phyloP scores from a whole-genome alignment of 1,284 basidiomycete species.

The Cryptococcus maquisensis region DNA sequence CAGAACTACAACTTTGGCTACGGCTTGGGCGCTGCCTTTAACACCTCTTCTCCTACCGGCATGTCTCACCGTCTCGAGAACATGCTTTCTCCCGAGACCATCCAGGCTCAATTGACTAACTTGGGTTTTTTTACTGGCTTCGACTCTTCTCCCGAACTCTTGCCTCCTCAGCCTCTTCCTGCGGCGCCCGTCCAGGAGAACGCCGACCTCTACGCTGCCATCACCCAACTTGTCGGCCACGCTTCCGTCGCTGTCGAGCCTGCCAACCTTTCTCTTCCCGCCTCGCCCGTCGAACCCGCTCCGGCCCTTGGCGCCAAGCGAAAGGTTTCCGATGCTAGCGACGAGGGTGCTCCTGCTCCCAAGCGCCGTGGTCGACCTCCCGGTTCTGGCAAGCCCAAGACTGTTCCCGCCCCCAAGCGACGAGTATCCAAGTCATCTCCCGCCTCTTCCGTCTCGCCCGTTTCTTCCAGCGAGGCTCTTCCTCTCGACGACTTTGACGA shows the following conservation, averaged over 20 bases:
- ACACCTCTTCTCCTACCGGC: slow-evolving; percentile 15
- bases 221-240: slow-evolving; percentile 18
- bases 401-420: slow-evolving; percentile 21
- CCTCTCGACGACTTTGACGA: slow-evolving; percentile 2
- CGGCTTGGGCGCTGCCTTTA: slow-evolving; percentile 5
- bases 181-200: slow-evolving; percentile 3
- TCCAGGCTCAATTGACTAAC: slow-evolving; percentile 24
- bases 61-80: slow-evolving; percentile 31
- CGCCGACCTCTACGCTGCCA: slow-evolving; percentile 14
- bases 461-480: slow-evolving; percentile 4
- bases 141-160: slow-evolving; percentile 26
- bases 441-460: slow-evolving; percentile 7
- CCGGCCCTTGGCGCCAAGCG: slow-evolving; percentile 24
- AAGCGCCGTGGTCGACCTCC: slow-evolving; percentile 34
- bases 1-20: slow-evolving; percentile 25
- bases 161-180: not conserved
- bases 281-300: slow-evolving; percentile 5
- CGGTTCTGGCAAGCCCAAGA: slow-evolving; percentile 17
- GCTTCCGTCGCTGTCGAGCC: slow-evolving; percentile 10
- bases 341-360: slow-evolving; percentile 7
- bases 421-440: slow-evolving; percentile 7
- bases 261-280: slow-evolving; percentile 5
- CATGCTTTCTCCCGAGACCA: slow-evolving; percentile 17
- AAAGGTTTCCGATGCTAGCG: slow-evolving; percentile 26
- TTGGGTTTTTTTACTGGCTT: slow-evolving; percentile 25